Conservation (phyloP, 352 stramenopile genomes). For the Phytophthora boehmeriae region DNA sequence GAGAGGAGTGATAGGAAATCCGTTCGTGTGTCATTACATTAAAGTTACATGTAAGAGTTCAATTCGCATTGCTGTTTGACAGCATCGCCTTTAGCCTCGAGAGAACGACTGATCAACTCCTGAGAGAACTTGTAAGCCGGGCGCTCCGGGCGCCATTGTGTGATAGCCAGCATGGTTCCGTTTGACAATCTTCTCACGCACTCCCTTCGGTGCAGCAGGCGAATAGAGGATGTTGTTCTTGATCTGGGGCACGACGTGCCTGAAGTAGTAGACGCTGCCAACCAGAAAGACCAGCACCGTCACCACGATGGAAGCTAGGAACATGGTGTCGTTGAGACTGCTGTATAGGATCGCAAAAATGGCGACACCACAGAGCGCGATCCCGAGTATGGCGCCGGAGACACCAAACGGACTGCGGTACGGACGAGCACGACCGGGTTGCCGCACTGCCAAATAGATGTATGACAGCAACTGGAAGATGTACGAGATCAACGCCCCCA, state of each 20-base stretch:
- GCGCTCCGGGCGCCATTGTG: constrained; percentile 17
- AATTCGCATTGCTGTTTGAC: constrained; percentile 3
- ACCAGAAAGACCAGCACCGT: constrained; percentile 52
- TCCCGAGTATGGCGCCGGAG: constrained; percentile 45
- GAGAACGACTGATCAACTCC: constrained; percentile 11
- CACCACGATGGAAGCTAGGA: constrained; percentile 62
- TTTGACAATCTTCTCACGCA: constrained; percentile 39
- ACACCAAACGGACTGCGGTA: constrained; percentile 72
- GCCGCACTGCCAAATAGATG: constrained; percentile 48
- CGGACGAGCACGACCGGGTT: constrained; percentile 52
- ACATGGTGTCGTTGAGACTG: constrained; percentile 52
- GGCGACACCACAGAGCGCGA: constrained; percentile 50
- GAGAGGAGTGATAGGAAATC: too few species aligned
- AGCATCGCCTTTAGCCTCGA: constrained; percentile 5
- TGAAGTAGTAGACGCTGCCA: constrained; percentile 53
- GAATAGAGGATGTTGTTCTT: constrained; percentile 21
- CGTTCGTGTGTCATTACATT: too few species aligned
- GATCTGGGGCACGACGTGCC: constrained; percentile 35
- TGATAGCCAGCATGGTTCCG: constrained; percentile 12
- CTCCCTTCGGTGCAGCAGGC: constrained; percentile 26
- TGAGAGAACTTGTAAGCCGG: constrained; percentile 13
- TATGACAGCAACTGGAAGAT: constrained; percentile 68
- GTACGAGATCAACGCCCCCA: constrained; percentile 72
- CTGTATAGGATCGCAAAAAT: constrained; percentile 67
- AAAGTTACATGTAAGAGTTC: too few species aligned